A percentile compares a stretch with the other conserved stretches of the same genome.
Conservation (phyloP, 163 green algal species). For the Scenedesmus sp. region DNA sequence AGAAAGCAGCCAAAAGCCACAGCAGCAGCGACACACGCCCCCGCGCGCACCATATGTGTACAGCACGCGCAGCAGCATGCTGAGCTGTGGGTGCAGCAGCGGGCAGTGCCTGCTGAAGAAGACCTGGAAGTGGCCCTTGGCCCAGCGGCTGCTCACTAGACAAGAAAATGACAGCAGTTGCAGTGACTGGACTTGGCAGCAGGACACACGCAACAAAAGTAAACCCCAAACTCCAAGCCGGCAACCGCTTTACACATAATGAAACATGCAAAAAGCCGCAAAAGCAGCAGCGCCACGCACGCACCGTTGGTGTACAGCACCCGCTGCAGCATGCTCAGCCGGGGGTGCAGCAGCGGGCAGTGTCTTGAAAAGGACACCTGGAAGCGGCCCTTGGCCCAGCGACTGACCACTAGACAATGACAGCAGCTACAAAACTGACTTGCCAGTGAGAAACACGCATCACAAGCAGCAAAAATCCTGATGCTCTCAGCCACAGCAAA, state of each 20-base stretch:
- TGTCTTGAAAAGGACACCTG: slow-evolving; percentile 52
- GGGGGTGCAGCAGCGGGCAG: slow-evolving; percentile 47
- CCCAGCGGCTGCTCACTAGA: slow-evolving; percentile 47
- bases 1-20: neutral
- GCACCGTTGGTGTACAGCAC: neutral
- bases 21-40: neutral
- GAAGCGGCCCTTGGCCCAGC: slow-evolving; percentile 58
- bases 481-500: too few relatives aligned
- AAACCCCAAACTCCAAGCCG: too few relatives aligned
- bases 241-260: neutral
- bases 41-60: slow-evolving; percentile 47
- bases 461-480: too few relatives aligned
- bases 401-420: neutral
- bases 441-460: too few relatives aligned
- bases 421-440: neutral
- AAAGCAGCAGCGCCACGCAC: neutral
- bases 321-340: slow-evolving; percentile 20
- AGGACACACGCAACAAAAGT: too few relatives aligned
- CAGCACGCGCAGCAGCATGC: slow-evolving; percentile 24
- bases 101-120: slow-evolving; percentile 54
- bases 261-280: neutral
- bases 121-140: slow-evolving; percentile 58
- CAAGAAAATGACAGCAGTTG: too few relatives aligned
- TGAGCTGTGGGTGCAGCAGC: slow-evolving; percentile 35
- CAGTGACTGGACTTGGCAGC: too few relatives aligned